A percentile compares a stretch with the other conserved stretches of the same genome.
These are phyloP conservation scores for Hippophae rhamnoides DNA, from an alignment of 306 rosid genomes.

Conservation along the genomic window DNA sequence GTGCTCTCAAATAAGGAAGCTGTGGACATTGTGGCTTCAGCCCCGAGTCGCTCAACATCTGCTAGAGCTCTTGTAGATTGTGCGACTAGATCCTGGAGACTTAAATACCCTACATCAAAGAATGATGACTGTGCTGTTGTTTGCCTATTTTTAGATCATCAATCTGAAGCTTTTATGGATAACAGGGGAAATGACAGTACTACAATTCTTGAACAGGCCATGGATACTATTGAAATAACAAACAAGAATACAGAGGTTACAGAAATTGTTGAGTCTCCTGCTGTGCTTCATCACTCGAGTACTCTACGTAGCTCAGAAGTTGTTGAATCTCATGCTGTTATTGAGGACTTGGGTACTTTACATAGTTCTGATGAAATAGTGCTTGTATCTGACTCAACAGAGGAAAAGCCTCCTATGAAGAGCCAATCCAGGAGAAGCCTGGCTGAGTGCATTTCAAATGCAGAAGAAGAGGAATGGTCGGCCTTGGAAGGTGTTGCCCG, in stretches of 20 bases:
- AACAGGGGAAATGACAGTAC: slow-evolving; percentile 8
- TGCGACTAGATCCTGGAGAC: slow-evolving; percentile 45
- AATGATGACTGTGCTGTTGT: slow-evolving; percentile 56
- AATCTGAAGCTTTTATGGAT: slow-evolving; percentile 7
- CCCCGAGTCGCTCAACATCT: slow-evolving; percentile 38
- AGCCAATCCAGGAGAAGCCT: slow-evolving; percentile 38
- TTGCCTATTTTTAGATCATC: slow-evolving; percentile 39
- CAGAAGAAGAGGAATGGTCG: slow-evolving; percentile 46
- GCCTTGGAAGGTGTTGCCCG: slow-evolving; percentile 47
- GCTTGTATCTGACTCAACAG: slow-evolving; percentile 21
- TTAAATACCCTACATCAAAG: slow-evolving; percentile 52
- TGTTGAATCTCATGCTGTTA: background rate
- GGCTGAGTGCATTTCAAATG: slow-evolving; percentile 40
- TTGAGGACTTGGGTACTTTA: slow-evolving; percentile 15
- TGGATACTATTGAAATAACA: slow-evolving; percentile 14
- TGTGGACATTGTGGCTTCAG: slow-evolving; percentile 44
- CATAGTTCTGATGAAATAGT: slow-evolving; percentile 27
- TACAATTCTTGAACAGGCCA: slow-evolving; percentile 7
- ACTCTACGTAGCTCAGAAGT: too few species aligned
- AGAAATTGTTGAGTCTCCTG: slow-evolving; percentile 8
- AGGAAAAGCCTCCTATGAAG: slow-evolving; percentile 14
- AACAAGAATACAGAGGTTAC: slow-evolving; percentile 2
- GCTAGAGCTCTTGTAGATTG: slow-evolving; percentile 51
- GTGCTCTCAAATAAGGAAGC: slow-evolving; percentile 52
- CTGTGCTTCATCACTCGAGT: background rate